phyloP scores from a whole-genome alignment of 192 early-diverging fungal genomes.

The Mortierella hygrophila region DNA sequence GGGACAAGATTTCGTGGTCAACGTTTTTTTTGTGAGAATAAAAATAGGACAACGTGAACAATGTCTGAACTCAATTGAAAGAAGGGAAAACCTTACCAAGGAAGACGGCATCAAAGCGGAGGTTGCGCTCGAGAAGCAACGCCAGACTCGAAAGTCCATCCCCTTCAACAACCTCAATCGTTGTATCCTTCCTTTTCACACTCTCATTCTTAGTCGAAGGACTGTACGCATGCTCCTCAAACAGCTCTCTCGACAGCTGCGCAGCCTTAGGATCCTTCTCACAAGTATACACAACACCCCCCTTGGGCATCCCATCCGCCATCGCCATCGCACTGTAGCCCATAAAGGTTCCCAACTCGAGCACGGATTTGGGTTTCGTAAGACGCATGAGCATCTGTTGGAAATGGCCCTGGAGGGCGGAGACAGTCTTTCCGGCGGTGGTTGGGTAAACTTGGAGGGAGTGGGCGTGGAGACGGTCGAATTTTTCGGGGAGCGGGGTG shows the following conservation, averaged over 20 bases:
- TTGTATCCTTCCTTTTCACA: constrained; percentile 2
- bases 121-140: constrained; percentile 7
- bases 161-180: constrained; percentile 37
- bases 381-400: constrained; percentile 64
- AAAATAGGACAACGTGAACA: neutral
- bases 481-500: constrained; percentile 27
- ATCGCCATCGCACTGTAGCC: constrained; percentile 76
- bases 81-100: constrained; percentile 48
- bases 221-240: constrained; percentile 19
- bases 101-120: constrained; percentile 73
- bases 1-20: neutral
- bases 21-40: too few species aligned
- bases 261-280: constrained; percentile 69
- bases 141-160: constrained; percentile 12
- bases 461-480: constrained; percentile 10
- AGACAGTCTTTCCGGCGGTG: constrained; percentile 60
- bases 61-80: neutral
- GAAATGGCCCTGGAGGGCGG: constrained; percentile 62
- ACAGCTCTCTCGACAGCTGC: constrained; percentile 55
- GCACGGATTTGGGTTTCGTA: constrained; percentile 61
- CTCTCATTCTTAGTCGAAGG: neutral
- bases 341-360: constrained; percentile 80
- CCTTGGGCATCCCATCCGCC: constrained; percentile 68
- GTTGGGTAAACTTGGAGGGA: constrained; percentile 17
- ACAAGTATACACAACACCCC: constrained; percentile 58